Base-by-base conservation (phyloP, 1,284 basidiomycete genomes). In the Melampsora americana region DNA sequence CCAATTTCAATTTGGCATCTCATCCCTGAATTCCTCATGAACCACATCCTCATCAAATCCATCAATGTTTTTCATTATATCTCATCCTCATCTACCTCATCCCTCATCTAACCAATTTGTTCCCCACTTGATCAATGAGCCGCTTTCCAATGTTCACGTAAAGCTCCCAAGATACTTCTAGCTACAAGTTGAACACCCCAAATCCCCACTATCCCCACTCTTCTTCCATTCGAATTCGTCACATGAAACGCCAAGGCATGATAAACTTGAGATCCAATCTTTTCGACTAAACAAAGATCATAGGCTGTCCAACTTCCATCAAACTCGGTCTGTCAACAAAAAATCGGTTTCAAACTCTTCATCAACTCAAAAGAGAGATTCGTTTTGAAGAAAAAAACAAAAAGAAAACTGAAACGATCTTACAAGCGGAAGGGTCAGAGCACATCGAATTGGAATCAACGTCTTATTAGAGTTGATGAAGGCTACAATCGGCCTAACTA, bases 381-480 rank as follows among this genome's bases (percentile, higher is more conserved):
- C 30, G 2, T 11, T 28, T 3, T 28, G 39, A 62, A 26, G 14
- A 35, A 18, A 44, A 5, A 62, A n/a, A 11, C 16, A 12, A 20
- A 66, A 66, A 30, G 35, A 66, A 66, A 26, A 44, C 12, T 30
- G n/a, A 59, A 23, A 5, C 18, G n/a, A 60, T 20, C 76, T 67
- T 60, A 78, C 85, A 72, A 95, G 83, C 78, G 90, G 87, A 80
- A 93, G 90, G 32, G 90, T 88, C 4, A 95, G 89, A 76, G 89
- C 87, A 82, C 92, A 95, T 79, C 90, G 91, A 73, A 97, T 93
- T 12, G 94, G 94, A 2, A 97, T 88, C 78, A 97, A 84, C 0
- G 95, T 97, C 78, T 90, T 88, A 82, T 97, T 95, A 0, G 91
- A 90, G 92, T 96, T 96, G 88, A 99, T 96, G 82, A 99, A 99